Evolutionary conservation across 495 filamentous ascomycete species (phyloP), one percentile per base, ranked within the genome.

Genomic region (Clohesyomyces aquaticus): DNA sequence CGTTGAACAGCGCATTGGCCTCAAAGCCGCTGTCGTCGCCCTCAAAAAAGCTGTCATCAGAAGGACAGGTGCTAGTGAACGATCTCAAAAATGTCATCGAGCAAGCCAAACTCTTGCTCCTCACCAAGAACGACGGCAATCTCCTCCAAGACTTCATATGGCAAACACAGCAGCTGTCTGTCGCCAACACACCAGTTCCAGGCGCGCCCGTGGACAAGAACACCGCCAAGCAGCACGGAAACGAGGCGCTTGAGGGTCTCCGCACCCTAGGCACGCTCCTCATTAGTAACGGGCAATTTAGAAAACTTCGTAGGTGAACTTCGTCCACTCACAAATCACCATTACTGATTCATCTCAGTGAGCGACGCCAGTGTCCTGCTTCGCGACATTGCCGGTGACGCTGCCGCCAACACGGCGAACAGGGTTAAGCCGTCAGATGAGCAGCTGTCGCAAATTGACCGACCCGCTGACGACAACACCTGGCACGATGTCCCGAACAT

Each of bases 131-230:
- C 71, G 84, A 96, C 28, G 94, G 93, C 65, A 90, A 98, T 69
- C 77, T 97, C 25, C 77, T 98, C 10, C 94, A 98, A 68, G 95
- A 98, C 63, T 98, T 98, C 75, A 91, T 97, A 79, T 98, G 88
- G 87, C 87, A 95, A 69, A 91, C 93, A 1, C 83, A 91, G 72
- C 83, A 89, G 38, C 85, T 96, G 38, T 74, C 71, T 63, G 77
- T 81, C n/a, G 87, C 80, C 54, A 75, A 83, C 51, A 80, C 87
- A 9, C 71, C 78, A 56, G 73, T 77, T 26, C 91, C 91, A 1
- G 76, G 76, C 52, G 81, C 85, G 1, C 88, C 92, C 0, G 67
- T 96, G 48, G 81, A 84, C 68, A 94, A 89, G 77, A 85, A 88
- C 0, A 81, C 81, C 3, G 89, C 88, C 3, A 82, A 88, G 74